phyloP scores from a whole-genome alignment of 2,329 filamentous ascomycete genomes.

The Ophiostoma sp. region DNA sequence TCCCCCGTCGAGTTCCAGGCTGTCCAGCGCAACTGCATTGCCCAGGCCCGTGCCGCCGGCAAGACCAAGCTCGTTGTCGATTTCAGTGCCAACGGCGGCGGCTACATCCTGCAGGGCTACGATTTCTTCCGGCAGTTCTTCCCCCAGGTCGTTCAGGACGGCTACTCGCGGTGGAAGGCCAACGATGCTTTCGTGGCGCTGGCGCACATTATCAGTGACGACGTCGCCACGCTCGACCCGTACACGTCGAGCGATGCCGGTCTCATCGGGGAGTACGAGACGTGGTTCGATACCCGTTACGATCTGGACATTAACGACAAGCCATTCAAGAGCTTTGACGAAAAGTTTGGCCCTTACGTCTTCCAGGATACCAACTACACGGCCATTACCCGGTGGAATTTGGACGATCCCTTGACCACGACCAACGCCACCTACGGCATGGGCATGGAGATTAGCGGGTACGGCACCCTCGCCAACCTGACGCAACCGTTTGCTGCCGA shows the following conservation, averaged over 20 bases:
- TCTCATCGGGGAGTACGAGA: conserved; percentile 25
- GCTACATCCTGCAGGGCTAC: conserved; percentile 59
- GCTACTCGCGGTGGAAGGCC: conserved; percentile 43
- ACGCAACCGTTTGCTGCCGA: conserved; percentile 57
- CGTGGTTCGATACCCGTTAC: conserved; percentile 51
- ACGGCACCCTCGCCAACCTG: conserved; percentile 48
- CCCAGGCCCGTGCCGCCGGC: conserved; percentile 44
- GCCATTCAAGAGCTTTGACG: conserved; percentile 52
- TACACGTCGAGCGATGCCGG: conserved; percentile 42
- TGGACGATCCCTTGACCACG: conserved; percentile 45
- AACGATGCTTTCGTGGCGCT: conserved; percentile 45
- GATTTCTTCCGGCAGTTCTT: conserved; percentile 62
- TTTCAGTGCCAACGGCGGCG: conserved; percentile 59
- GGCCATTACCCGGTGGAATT: conserved; percentile 52
- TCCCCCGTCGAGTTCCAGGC: conserved; percentile 39
- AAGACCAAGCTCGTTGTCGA: conserved; percentile 64
- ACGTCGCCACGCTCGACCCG: conserved; percentile 47
- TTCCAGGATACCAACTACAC: conserved; percentile 57
- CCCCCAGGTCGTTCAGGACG: conserved; percentile 40
- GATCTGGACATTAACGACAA: conserved; percentile 50
- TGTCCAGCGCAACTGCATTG: conserved; percentile 39
- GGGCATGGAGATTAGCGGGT: conserved; percentile 53
- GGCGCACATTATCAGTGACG: conserved; percentile 46
- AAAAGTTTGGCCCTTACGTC: conserved; percentile 45
- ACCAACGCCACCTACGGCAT: conserved; percentile 39